phyloP scores from a whole-genome alignment of 192 early-diverging fungal genomes.

The Backusella luteola region DNA sequence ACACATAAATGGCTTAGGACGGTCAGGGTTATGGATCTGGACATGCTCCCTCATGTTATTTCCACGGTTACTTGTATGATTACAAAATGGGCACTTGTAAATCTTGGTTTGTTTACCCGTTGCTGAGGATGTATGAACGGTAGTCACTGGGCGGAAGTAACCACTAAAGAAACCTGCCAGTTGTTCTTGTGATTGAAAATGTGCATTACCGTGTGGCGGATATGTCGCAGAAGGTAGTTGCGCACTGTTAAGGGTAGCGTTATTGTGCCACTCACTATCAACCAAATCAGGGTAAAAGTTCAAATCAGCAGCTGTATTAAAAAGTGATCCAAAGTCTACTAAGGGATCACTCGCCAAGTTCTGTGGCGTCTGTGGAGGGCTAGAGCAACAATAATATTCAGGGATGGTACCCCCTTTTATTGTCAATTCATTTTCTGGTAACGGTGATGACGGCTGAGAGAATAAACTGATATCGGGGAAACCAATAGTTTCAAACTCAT shows the following conservation, averaged over 20 bases:
- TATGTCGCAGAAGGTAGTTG: not conserved
- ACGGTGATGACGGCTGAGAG: not conserved
- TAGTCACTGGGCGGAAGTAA: not conserved
- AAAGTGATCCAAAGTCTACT: not conserved
- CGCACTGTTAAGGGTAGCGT: not conserved
- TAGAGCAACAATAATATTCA: not conserved
- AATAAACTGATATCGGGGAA: not conserved
- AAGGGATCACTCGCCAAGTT: not conserved
- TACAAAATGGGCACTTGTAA: constrained; percentile 52
- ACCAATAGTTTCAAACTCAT: not conserved
- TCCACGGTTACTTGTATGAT: constrained; percentile 56
- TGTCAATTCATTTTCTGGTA: not conserved
- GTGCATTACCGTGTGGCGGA: not conserved
- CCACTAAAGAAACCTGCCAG: not conserved
- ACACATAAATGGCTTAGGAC: constrained; percentile 59
- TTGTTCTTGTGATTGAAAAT: not conserved
- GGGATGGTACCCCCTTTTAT: not conserved
- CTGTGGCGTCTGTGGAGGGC: not conserved
- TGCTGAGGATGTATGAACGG: not conserved
- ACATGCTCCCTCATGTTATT: constrained; percentile 70
- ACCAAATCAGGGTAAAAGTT: not conserved
- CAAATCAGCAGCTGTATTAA: not conserved
- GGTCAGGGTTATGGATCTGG: constrained; percentile 64
- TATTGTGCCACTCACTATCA: not conserved
- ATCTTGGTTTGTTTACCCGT: constrained; percentile 2